Evolutionary conservation across 129 eudicot species (phyloP), one percentile per base, ranked within the genome.

Genomic region (Gnaphalium uliginosum): DNA sequence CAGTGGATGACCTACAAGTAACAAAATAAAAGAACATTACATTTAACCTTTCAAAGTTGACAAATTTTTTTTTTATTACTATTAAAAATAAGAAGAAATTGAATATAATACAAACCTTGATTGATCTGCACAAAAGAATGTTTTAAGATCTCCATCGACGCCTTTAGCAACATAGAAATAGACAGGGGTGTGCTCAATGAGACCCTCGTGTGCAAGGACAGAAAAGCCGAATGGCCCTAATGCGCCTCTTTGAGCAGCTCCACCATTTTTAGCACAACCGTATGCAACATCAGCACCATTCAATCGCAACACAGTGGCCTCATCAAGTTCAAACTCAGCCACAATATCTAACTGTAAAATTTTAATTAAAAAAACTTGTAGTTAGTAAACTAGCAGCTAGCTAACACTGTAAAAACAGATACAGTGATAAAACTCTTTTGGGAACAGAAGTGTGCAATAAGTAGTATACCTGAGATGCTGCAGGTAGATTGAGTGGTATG

Each of bases 211-310:
- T 0, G 97, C 75, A 24, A 85, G 88, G 60, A 94, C 83, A 29
- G 89, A 76, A 62, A 94, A 75, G 3, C 98, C 98, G 17, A 94
- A 90, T 2, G 97, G 98, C 18, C 98, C 98, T 60, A 90, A 75
- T 29, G 86, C 89, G 6, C 98, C 98, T 48, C 93, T 81, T 23
- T 81, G 60, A 30, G 84, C 82, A 10, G 87, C 89, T n/a, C 97
- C 96, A 23, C 87, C 86, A 51, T 71, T 85, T 14, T 46, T 58
- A 5, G 76, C 82, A 74, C 98, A 94, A 43, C 79, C 81, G 50
- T 90, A 90, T 15, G 53, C 67, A 59, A 33, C 79, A 7, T 82
- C 61, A 13, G 61, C 74, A 43, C 67, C 91, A 7, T 80, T 61
- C 23, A 87, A 8, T 37, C 75, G 78, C 63, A 77, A 79, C 69